phyloP scores from a whole-genome alignment of 768 basidiomycete species.

The Psilocybe azurescens region DNA sequence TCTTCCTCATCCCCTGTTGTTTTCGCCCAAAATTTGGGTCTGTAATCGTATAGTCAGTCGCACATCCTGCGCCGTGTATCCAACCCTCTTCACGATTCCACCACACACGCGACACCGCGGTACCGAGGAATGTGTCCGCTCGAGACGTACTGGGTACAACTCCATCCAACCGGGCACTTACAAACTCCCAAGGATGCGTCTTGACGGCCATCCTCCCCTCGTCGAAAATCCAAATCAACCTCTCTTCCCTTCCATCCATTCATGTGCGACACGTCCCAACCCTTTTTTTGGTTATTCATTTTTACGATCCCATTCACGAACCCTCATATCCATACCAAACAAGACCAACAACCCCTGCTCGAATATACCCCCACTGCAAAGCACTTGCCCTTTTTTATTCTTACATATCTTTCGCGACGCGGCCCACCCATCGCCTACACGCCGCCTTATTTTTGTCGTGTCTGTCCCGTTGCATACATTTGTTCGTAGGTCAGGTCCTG shows the following conservation, averaged over 20 bases:
- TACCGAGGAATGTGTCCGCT: conserved; percentile 34
- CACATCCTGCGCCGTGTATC: conserved; percentile 20
- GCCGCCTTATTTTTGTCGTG: conserved; percentile 20
- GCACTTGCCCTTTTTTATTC: conserved; percentile 29
- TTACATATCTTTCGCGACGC: conserved; percentile 23
- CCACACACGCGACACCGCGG: too few species aligned
- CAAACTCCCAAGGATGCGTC: not conserved
- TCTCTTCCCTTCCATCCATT: conserved; percentile 15
- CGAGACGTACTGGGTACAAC: conserved; percentile 36
- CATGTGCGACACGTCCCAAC: conserved; percentile 31
- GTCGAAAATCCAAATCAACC: not conserved
- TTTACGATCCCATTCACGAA: conserved; percentile 32
- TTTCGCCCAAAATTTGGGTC: conserved; percentile 20
- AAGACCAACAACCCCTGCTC: conserved; percentile 11
- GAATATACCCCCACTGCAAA: conserved; percentile 27
- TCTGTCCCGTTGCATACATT: conserved; percentile 17
- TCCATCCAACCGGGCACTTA: not conserved
- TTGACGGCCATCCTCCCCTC: not conserved
- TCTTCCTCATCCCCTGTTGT: conserved; percentile 27
- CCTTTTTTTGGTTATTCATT: conserved; percentile 9
- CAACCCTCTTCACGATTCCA: conserved; percentile 5
- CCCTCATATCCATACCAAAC: conserved; percentile 26
- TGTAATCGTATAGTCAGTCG: conserved; percentile 37
- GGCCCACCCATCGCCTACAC: not conserved
- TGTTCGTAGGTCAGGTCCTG: conserved; percentile 17